Conservation (phyloP, 176 grass and related monocot species). For the Triticum dicoccoides region DNA sequence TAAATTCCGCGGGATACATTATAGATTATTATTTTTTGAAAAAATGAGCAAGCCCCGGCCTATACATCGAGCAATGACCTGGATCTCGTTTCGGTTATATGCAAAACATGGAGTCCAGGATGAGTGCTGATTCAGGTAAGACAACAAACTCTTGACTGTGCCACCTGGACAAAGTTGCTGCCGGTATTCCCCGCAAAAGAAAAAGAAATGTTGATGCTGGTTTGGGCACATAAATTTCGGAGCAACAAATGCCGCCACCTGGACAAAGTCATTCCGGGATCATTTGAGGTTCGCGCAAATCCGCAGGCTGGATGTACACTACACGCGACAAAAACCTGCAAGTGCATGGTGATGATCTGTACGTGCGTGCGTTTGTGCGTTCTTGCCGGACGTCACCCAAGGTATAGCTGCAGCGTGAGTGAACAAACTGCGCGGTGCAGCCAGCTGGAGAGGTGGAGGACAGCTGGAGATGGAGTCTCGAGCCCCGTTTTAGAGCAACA, state of each 20-base stretch:
- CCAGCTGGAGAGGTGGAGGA: slow-evolving; percentile 10
- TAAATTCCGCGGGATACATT: not conserved
- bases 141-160: not conserved
- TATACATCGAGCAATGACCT: no score
- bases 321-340: not conserved
- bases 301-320: not conserved
- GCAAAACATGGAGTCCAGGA: not conserved
- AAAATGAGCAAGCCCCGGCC: no score
- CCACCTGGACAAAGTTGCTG: not conserved
- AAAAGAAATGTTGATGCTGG: not conserved
- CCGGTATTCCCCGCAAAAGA: no score
- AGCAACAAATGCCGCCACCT: no score
- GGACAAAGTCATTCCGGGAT: no score
- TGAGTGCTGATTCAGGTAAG: not conserved
- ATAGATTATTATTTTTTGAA: no score
- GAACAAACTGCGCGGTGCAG: not conserved
- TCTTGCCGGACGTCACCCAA: not conserved
- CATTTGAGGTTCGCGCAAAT: not conserved
- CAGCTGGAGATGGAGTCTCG: slow-evolving; percentile 27
- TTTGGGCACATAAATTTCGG: not conserved
- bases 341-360: not conserved
- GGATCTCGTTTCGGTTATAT: not conserved
- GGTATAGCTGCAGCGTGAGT: not conserved
- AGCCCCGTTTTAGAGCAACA: not conserved
- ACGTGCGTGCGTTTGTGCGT: not conserved